Base-by-base conservation (phyloP, 2,329 filamentous ascomycete species). In the Berkeleyomyces rouxiae region DNA sequence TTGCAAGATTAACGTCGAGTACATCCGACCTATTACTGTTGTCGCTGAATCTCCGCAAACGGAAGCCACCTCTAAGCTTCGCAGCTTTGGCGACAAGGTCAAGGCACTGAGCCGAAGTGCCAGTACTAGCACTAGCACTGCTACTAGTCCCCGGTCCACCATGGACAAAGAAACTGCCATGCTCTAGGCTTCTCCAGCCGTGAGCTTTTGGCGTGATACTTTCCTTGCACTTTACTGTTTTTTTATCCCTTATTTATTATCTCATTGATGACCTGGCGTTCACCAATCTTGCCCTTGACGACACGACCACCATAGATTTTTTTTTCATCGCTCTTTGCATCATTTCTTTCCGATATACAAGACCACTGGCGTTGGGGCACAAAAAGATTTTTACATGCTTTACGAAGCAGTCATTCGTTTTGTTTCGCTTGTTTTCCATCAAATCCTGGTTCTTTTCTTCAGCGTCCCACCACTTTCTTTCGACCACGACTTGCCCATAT, bases 1-100 rank as follows among this genome's bases (percentile, higher is more conserved):
- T 73, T 96, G 91, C 76, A 86, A 85, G 69, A 88, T 97, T 74
- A 84, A 84, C 67, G 87, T 82, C 39, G 78, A 81, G 46, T 76
- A 78, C 11, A 75, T 80, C 44, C 80, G 79, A 55, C 81, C 79
- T 65, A 77, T 81, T 66, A 80, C 82, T 67, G 75, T 85, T 55
- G 75, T 80, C 57, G 40, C 55, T 11, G 47, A 47, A n/a, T 46
- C 39, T 23, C 40, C 49, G 13, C 9, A 31, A 42, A 70, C 42
- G 61, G 46, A 31, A 69, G 69, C 37, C 75, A 77, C 57, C 74
- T 75, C 61, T 70, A 82, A 81, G 68, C 74, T 84, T 66, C 82
- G 81, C 68, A 76, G 76, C 61, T 74, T 84, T 37, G 74, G 81
- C 40, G 77, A 78, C 66, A 81, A 79, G 63, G 80, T 84, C 39